Base-by-base conservation (phyloP, 140 eudicot species). In the Oenanthe javanica region DNA sequence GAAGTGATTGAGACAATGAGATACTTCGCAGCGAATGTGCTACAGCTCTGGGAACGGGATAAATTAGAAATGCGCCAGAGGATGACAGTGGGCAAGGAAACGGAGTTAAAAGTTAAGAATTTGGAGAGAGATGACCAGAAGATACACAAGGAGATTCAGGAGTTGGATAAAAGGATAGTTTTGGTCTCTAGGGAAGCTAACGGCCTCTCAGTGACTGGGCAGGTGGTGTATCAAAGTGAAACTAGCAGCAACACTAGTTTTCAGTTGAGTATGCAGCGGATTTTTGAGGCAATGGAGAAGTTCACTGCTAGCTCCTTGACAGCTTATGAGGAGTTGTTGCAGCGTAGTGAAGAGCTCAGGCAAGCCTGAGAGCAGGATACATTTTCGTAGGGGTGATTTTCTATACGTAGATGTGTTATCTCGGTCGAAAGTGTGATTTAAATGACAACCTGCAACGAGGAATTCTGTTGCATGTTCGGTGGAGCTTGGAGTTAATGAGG, bases 201-300 rank as follows among this genome's bases (percentile, higher is more conserved):
- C 42, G 86, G 87, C 48, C 71, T 83, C 51, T 81, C 91, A 36
- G 75, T 88, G 71, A 82, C 86, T 36, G 89, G 90, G 5, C 88
- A 84, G 54, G 96, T 83, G 51, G 97, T 94, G 49, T 92, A 90
- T 81, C 99, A 92, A 78, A 95, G 97, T 48, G 97, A 95, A 74
- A 90, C 99, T 6, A 89, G 92, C 84, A 94, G 86, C 83, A 90
- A 79, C 36, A 87, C 89, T 25, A 88, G 92, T 63, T 81, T 95
- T 61, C 99, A 92, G 82, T 84, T 86, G 25, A 88, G 97, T 71
- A 85, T 95, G 64, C 90, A 88, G 70, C 97, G 86, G 11, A 79
- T 92, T 16, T 93, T 92, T 40, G 97, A 90, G 87, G 89, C 98
- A 12, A 81, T 94, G 97, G 97, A 94, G 83, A 92, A 82, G 83